Evolutionary conservation across 805 yeast species (phyloP).

Genomic region (Hanseniaspora nectarophila): DNA sequence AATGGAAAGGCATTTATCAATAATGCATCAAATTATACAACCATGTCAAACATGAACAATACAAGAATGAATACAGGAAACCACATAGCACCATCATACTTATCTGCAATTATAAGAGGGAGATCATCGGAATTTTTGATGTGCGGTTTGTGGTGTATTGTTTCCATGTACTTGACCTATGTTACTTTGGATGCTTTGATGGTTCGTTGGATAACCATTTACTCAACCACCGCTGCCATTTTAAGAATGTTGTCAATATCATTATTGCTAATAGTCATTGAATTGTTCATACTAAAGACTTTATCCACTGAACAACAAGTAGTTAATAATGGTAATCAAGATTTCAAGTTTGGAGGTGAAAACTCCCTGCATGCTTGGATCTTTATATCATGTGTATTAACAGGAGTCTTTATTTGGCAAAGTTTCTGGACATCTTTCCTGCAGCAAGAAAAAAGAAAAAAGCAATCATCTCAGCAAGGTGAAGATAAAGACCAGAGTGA

Average conservation of each 20-base stretch:
- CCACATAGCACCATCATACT: slow-evolving; percentile 18
- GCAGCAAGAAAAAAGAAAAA: slow-evolving; percentile 30
- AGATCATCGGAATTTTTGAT: slow-evolving; percentile 66
- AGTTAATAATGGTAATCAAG: background rate
- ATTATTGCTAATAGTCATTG: slow-evolving; percentile 54
- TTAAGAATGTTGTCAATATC: slow-evolving; percentile 77
- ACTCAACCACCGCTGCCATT: slow-evolving; percentile 78
- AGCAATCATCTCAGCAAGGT: slow-evolving; percentile 6
- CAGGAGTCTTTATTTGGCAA: slow-evolving; percentile 70
- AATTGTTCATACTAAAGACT: slow-evolving; percentile 53
- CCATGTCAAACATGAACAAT: no score
- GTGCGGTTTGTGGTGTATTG: slow-evolving; percentile 87
- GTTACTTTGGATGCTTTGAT: slow-evolving; percentile 78
- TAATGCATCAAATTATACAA: slow-evolving; percentile 20
- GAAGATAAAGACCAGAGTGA: background rate
- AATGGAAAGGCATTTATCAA: slow-evolving; percentile 20
- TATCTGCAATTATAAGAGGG: slow-evolving; percentile 39
- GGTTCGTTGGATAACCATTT: slow-evolving; percentile 88
- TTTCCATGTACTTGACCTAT: slow-evolving; percentile 72
- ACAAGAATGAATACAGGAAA: slow-evolving; percentile 22
- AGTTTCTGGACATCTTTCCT: slow-evolving; percentile 75
- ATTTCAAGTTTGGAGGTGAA: slow-evolving; percentile 41
- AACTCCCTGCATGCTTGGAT: slow-evolving; percentile 86
- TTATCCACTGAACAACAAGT: slow-evolving; percentile 33
- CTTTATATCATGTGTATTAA: slow-evolving; percentile 69